Percentiles rank a stretch among this genome's conserved stretches.
Evolutionary conservation across 441 rosid species (phyloP).

Genomic region (Mallotus repandus): DNA sequence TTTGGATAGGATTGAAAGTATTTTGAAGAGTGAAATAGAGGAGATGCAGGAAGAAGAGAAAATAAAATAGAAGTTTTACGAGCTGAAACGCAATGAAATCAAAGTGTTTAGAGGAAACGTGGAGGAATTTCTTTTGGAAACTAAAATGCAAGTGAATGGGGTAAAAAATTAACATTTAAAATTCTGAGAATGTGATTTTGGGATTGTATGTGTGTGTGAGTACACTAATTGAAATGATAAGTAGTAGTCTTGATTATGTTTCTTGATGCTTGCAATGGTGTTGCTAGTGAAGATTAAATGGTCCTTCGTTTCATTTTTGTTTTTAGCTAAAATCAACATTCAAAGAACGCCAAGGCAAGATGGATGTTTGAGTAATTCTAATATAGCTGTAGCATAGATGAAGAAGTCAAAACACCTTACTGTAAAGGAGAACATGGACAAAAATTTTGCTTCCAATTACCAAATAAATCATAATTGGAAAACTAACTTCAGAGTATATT

Average conservation of each 20-base stretch:
- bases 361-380: constrained; percentile 28
- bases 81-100: constrained; percentile 45
- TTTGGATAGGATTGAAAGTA: constrained; percentile 34
- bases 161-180: constrained; percentile 21
- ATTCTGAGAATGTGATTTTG: too few species aligned
- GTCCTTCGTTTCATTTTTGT: not conserved
- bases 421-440: constrained; percentile 32
- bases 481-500: constrained; percentile 29
- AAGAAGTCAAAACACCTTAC: constrained; percentile 36
- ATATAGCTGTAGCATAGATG: constrained; percentile 45
- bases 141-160: constrained; percentile 35
- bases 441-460: constrained; percentile 30
- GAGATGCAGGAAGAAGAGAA: constrained; percentile 53
- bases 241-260: too few species aligned
- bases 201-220: too few species aligned
- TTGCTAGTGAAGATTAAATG: not conserved
- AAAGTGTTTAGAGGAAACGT: constrained; percentile 39
- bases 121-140: constrained; percentile 38
- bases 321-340: constrained; percentile 39
- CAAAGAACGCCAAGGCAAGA: constrained; percentile 37
- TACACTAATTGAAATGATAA: too few species aligned
- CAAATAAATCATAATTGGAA: constrained; percentile 35
- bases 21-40: constrained; percentile 51
- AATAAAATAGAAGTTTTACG: constrained; percentile 51
- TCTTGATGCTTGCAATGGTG: too few species aligned